Base-by-base conservation (phyloP, 495 filamentous ascomycete species). In the Chaetomium fimeti region DNA sequence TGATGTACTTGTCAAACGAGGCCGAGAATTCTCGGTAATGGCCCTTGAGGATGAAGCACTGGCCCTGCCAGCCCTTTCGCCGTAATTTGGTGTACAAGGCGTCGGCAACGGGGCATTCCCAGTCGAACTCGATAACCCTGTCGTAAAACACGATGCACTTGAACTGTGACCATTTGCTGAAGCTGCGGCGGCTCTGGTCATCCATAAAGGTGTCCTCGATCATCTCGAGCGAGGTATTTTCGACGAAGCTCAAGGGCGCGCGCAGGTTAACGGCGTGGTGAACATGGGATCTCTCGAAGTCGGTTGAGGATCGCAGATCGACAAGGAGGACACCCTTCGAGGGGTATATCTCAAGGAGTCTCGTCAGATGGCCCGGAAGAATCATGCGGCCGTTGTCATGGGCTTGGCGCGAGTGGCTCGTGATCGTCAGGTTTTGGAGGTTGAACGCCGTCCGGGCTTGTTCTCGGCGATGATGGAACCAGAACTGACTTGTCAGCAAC, bases 141-240 rank as follows among this genome's bases (percentile, higher is more conserved):
- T 81, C 79, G 64, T 82, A 82, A 52, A 82, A 79, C n/a, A 82
- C 76, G 18, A 82, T 70, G 20, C 79, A 81, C 53, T 73, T 76
- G 53, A 69, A 78, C 22, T 72, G 71, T 15, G 68, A 69, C 79
- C 79, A 81, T 28, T 79, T 78, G 64, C 71, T 70, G 57, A 82
- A 82, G 57, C 72, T 75, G 38, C 73, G 73, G 0, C 77, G 74
- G 64, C 75, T 77, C 32, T 76, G 72, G 56, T 78, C 76, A 32
- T 82, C 79, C 32, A 75, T 74, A 20, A 82, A 70, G 22, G 77
- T 75, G 67, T 75, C 76, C 60, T 79, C 78, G n/a, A 82, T 77
- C 77, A 81, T 81, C 54, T 80, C 78, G 36, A 79, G 74, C 0
- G 74, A 74, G 22, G 78, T 78, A 27, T 69, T 66, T 22, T 76